Conservation (phyloP, 1,139 yeast species). For the Blastobotrys petasosporus region DNA sequence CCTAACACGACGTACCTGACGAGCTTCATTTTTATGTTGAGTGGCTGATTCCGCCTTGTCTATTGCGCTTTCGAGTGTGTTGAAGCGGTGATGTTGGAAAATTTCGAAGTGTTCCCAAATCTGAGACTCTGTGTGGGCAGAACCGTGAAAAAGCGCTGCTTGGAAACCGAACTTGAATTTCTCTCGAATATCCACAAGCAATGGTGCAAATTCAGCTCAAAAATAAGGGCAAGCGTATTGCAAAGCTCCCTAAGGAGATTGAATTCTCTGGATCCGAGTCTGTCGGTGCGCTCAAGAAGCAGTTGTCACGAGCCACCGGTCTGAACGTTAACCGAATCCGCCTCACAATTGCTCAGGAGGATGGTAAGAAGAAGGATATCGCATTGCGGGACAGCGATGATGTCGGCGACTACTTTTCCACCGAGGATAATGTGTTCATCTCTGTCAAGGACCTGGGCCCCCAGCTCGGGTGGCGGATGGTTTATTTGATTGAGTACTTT, state of each 20-base stretch:
- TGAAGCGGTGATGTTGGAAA: too few relatives aligned
- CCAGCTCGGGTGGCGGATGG: constrained; percentile 88
- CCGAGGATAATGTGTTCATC: constrained; percentile 32
- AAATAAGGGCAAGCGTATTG: constrained; percentile 24
- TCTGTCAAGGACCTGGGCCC: constrained; percentile 86
- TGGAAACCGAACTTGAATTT: constrained; percentile 21
- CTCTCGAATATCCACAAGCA: constrained; percentile 3
- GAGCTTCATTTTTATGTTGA: constrained; percentile 43
- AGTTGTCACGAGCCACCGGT: constrained; percentile 28
- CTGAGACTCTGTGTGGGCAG: background rate
- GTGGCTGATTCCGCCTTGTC: too few relatives aligned
- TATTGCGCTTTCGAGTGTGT: too few relatives aligned
- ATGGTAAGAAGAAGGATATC: constrained; percentile 35
- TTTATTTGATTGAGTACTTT: constrained; percentile 75
- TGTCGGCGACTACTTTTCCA: constrained; percentile 30
- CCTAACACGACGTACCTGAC: constrained; percentile 34
- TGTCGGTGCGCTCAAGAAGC: constrained; percentile 22
- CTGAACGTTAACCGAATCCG: constrained; percentile 32
- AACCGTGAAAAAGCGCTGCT: constrained; percentile 12
- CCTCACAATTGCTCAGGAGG: constrained; percentile 28
- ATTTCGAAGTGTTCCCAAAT: too few relatives aligned
- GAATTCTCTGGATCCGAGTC: constrained; percentile 26
- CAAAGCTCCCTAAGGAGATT: constrained; percentile 27
- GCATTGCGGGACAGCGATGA: constrained; percentile 35
- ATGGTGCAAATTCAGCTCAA: constrained; percentile 27